phyloP scores from a whole-genome alignment of 768 basidiomycete species.

The Tulasnella sp. region DNA sequence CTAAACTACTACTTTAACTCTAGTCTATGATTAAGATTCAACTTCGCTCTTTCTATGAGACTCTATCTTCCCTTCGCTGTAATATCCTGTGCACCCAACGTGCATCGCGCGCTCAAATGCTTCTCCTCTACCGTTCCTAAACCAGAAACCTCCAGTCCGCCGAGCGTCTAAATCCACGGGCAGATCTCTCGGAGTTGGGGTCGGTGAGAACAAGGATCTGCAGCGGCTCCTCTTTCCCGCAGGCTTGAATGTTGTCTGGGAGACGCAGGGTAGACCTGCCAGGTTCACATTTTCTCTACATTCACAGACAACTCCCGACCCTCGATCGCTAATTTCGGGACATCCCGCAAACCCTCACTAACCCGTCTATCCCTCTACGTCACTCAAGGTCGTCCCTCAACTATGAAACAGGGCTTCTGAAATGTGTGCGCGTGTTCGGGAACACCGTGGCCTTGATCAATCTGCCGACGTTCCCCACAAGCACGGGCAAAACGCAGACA shows the following conservation, averaged over 20 bases:
- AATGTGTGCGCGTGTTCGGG: background rate
- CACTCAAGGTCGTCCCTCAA: background rate
- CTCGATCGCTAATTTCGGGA: background rate
- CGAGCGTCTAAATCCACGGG: conserved; percentile 26
- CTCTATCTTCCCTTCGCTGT: conserved; percentile 25
- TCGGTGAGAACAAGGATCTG: background rate
- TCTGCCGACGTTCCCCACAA: background rate
- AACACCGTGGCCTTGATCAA: background rate
- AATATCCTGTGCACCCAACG: background rate
- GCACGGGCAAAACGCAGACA: background rate
- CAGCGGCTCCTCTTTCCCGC: background rate
- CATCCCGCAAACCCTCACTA: background rate
- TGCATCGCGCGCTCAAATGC: background rate
- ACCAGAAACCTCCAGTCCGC: conserved; percentile 17
- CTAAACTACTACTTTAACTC: conserved; percentile 17
- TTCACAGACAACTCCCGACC: background rate
- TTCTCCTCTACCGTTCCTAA: background rate
- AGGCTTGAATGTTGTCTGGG: background rate
- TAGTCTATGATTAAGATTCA: conserved; percentile 32
- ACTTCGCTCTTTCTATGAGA: conserved; percentile 36
- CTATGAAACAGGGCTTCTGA: background rate
- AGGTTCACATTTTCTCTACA: background rate
- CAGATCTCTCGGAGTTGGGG: background rate
- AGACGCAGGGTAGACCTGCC: background rate
- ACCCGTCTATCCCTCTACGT: background rate